Percentiles rank a stretch among this genome's conserved stretches.
Conservation (phyloP, 768 basidiomycete species). For the Lactifluus pinguis region DNA sequence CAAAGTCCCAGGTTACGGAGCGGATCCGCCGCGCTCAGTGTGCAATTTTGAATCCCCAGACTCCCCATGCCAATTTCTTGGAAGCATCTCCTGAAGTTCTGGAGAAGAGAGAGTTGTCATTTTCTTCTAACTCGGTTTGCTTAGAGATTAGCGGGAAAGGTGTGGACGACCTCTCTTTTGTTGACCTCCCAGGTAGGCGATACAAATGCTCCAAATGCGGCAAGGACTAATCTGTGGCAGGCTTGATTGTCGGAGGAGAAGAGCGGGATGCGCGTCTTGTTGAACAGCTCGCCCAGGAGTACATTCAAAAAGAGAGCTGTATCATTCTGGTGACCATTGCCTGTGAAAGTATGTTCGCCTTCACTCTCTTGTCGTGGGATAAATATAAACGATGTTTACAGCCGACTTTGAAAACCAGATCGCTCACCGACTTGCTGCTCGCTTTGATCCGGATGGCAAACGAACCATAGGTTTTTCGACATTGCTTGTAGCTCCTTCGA, state of each 20-base stretch:
- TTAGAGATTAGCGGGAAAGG: conserved; percentile 31
- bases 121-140: conserved; percentile 31
- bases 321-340: conserved; percentile 52
- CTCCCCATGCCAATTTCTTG: conserved; percentile 30
- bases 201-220: neutral
- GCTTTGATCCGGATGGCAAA: conserved; percentile 49
- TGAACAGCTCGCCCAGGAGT: conserved; percentile 44
- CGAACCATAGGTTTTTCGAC: conserved; percentile 57
- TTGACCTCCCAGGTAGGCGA: conserved; percentile 32
- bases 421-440: conserved; percentile 55
- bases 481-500: neutral
- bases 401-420: conserved; percentile 79
- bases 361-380: too few relatives aligned
- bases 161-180: conserved; percentile 33
- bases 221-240: conserved; percentile 23
- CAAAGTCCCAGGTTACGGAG: conserved; percentile 51
- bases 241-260: conserved; percentile 49
- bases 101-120: conserved; percentile 20
- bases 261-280: conserved; percentile 53
- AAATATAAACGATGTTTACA: conserved; percentile 22
- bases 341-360: conserved; percentile 45
- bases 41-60: conserved; percentile 54
- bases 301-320: conserved; percentile 55
- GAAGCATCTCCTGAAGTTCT: conserved; percentile 26
- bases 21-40: conserved; percentile 57